Conservation (phyloP, 2,329 filamentous ascomycete genomes). For the Neurospora crassa region DNA sequence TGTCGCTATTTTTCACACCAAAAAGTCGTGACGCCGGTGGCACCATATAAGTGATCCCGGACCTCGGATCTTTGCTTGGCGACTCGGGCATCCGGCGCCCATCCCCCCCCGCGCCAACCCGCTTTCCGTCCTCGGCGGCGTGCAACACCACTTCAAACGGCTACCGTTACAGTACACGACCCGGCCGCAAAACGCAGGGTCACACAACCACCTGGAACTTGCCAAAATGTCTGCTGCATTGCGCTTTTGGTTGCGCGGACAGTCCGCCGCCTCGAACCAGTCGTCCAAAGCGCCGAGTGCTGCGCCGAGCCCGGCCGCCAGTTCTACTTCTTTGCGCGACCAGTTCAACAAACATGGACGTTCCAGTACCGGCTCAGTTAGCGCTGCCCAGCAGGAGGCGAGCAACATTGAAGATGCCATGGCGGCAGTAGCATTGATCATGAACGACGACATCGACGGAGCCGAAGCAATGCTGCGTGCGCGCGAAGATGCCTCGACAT, state of each 20-base stretch:
- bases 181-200: background rate
- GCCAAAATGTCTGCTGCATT: constrained; percentile 26
- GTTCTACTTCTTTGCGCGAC: constrained; percentile 5
- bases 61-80: background rate
- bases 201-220: background rate
- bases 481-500: constrained; percentile 66
- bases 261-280: constrained; percentile 19
- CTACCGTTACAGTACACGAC: background rate
- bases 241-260: constrained; percentile 41
- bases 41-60: background rate
- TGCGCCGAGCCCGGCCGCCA: constrained; percentile 12
- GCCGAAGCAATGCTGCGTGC: constrained; percentile 69
- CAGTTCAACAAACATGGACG: constrained; percentile 13
- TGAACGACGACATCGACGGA: constrained; percentile 82
- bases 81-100: background rate
- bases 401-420: constrained; percentile 51
- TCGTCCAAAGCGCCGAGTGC: constrained; percentile 18
- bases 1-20: background rate
- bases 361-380: constrained; percentile 18
- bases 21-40: background rate
- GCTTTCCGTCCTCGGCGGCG: background rate
- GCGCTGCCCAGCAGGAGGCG: constrained; percentile 30
- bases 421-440: constrained; percentile 59
- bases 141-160: background rate
- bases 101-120: background rate